Evolutionary conservation across 805 yeast genomes (phyloP), one percentile per base, ranked within the genome.

Genomic region (Cyberlindnera mississippiensis): DNA sequence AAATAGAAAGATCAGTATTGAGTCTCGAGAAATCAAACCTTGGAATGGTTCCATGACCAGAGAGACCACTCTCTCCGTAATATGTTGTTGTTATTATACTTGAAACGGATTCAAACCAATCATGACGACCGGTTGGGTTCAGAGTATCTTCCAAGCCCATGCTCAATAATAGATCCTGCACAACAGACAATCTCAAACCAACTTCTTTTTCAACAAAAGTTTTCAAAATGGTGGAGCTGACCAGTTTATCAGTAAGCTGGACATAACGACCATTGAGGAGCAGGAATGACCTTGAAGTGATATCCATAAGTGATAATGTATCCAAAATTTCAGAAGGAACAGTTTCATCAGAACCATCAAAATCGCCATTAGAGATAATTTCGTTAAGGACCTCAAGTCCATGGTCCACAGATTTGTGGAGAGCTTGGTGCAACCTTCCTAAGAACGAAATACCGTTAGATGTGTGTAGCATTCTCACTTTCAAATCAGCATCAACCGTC

Each of bases 221-320:
- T 9, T 62, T 61, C 28, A 78, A 52, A 3, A 68, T 66, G 1
- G 48, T 45, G 0, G 46, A 40, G 13, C 56, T 41, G 15, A 50
- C 52, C 4, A 42, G 55, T 49, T 39, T 61, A 33, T 40, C 56
- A 42, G 45, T 64, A 24, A 63, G 63, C 50, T 57, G 69, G 40
- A 72, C 64, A 59, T 56, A 56, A 50, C 88, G 70, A 12, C 88
- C 84, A 52, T 80, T 80, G 18, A 78, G 50, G 8, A 76, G 53
- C 8, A 80, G 35, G 42, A 71, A 73, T 2, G 70, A 55, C 20
- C 57, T 60, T 9, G 62, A 58, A 2, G 68, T 62, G 6, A 73
- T 51, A 6, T 55, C 59, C 40, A 63, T 60, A 3, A 42, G 28
- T 27, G 61, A 58, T 28, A 73, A 55, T 15, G 66, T 29, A 2